These are phyloP conservation scores for Nakazawaea ernobii DNA, from an alignment of 805 yeast species.

Conservation along the genomic window DNA sequence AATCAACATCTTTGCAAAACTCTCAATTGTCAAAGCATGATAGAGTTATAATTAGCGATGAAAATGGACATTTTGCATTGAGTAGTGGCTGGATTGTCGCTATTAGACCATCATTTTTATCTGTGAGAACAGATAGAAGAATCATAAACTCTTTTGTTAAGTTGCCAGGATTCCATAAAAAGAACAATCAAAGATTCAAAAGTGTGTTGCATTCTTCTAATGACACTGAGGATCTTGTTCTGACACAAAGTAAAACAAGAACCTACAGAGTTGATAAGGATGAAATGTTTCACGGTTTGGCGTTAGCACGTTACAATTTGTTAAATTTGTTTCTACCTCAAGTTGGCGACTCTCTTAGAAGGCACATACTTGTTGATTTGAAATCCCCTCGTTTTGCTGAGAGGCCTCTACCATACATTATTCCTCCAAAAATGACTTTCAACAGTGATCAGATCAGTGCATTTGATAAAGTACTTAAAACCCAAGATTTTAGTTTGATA, in stretches of 20 bases:
- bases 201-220: constrained; percentile 32
- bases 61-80: constrained; percentile 68
- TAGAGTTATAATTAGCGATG: constrained; percentile 71
- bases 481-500: constrained; percentile 73
- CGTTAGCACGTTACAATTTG: constrained; percentile 71
- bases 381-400: constrained; percentile 36
- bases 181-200: constrained; percentile 43
- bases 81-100: constrained; percentile 53
- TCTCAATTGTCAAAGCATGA: constrained; percentile 57
- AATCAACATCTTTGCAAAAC: constrained; percentile 18
- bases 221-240: constrained; percentile 13
- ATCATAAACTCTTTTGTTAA: constrained; percentile 34
- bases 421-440: constrained; percentile 26
- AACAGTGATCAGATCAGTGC: constrained; percentile 74
- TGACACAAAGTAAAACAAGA: constrained; percentile 12
- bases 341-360: constrained; percentile 37
- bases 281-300: constrained; percentile 68
- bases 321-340: constrained; percentile 53
- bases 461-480: constrained; percentile 52
- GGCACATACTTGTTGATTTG: constrained; percentile 51
- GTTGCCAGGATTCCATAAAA: constrained; percentile 34
- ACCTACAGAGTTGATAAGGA: constrained; percentile 74
- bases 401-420: constrained; percentile 18
- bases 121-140: constrained; percentile 48
- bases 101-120: constrained; percentile 37